Evolutionary conservation across 495 filamentous ascomycete species (phyloP).

Genomic region (Parmelia sp.): DNA sequence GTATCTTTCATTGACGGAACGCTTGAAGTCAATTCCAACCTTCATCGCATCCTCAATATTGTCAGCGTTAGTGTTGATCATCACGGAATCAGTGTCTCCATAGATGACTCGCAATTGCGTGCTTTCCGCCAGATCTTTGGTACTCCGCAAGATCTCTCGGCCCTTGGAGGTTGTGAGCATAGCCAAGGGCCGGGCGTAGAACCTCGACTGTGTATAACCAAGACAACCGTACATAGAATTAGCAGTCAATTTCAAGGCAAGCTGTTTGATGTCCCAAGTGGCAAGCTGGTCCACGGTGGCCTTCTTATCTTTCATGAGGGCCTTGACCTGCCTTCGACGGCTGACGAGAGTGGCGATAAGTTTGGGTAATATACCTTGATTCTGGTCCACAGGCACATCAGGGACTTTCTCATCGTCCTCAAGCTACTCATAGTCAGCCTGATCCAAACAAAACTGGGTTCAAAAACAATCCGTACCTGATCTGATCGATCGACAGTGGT

Average conservation of each 20-base stretch:
- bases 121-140: conserved; percentile 87
- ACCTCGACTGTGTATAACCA: conserved; percentile 90
- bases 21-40: conserved; percentile 76
- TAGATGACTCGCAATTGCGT: conserved; percentile 90
- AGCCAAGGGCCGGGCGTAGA: conserved; percentile 90
- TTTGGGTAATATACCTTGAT: conserved; percentile 74
- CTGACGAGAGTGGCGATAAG: conserved; percentile 87
- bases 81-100: conserved; percentile 97
- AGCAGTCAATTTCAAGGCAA: conserved; percentile 92
- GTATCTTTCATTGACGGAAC: conserved; percentile 81
- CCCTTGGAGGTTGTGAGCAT: conserved; percentile 96
- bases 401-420: conserved; percentile 72
- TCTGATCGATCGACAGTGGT: conserved; percentile 80
- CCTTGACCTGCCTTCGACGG: conserved; percentile 84
- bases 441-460: conserved; percentile 14
- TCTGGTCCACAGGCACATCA: conserved; percentile 64
- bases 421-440: conserved; percentile 40
- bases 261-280: conserved; percentile 97
- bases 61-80: conserved; percentile 98
- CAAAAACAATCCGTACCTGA: conserved; percentile 40
- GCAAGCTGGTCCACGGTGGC: conserved; percentile 81
- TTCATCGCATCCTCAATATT: conserved; percentile 86
- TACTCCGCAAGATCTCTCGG: conserved; percentile 91
- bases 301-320: conserved; percentile 87
- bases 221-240: conserved; percentile 99